phyloP scores from a whole-genome alignment of 129 eudicot species.

The Lactuca saligna region DNA sequence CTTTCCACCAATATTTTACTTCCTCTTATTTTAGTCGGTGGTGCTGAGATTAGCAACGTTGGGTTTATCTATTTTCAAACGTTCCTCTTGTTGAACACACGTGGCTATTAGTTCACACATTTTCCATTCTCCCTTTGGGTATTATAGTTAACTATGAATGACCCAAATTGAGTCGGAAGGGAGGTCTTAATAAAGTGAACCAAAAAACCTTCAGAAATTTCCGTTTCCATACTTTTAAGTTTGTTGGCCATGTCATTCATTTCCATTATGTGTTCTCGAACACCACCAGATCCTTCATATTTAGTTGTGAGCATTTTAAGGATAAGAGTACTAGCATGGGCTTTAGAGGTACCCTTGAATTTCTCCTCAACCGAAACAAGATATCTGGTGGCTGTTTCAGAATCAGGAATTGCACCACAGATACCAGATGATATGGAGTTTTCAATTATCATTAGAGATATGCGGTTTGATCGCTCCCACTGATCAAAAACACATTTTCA shows the following conservation, averaged over 20 bases:
- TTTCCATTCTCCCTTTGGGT: too few relatives aligned
- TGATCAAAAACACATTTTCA: neutral
- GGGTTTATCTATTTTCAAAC: neutral
- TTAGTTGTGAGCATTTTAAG: neutral
- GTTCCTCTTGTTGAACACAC: too few relatives aligned
- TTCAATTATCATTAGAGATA: neutral
- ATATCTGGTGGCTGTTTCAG: too few relatives aligned
- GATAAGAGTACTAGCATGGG: slow-evolving; percentile 6
- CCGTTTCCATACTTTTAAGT: neutral
- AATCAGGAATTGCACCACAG: too few relatives aligned
- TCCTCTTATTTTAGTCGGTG: neutral
- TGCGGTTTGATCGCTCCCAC: neutral
- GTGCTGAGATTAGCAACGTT: neutral
- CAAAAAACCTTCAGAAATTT: neutral
- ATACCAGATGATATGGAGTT: neutral
- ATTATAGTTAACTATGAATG: neutral
- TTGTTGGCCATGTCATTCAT: neutral
- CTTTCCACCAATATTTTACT: neutral
- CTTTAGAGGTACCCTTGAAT: neutral
- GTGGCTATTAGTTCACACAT: too few relatives aligned
- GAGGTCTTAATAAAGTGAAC: neutral
- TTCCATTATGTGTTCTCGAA: neutral
- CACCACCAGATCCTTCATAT: neutral
- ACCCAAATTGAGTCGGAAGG: neutral
- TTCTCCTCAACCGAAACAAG: too few relatives aligned